A percentile compares a stretch with the other conserved stretches of the same genome.
These are phyloP conservation scores for Trichophyton simii DNA, from an alignment of 2,329 filamentous ascomycete species.

Conservation along the genomic window DNA sequence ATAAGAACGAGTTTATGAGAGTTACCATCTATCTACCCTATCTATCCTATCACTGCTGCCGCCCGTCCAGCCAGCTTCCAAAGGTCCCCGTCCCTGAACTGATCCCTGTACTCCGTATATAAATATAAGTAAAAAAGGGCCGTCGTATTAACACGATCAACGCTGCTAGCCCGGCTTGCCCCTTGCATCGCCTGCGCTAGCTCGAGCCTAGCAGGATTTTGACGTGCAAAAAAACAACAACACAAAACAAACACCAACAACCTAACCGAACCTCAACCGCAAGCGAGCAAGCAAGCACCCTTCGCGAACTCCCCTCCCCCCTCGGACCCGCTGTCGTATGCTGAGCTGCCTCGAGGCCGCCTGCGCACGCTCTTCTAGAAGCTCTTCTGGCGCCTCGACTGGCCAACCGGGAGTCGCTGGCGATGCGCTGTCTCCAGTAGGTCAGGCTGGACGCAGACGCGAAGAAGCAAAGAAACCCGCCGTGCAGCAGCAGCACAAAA, in stretches of 20 bases:
- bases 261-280: background rate
- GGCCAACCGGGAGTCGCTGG: background rate
- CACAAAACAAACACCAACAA: background rate
- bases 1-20: background rate
- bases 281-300: background rate
- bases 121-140: too few relatives aligned
- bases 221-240: background rate
- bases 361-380: background rate
- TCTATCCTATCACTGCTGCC: too few relatives aligned
- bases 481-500: background rate
- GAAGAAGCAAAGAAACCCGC: background rate
- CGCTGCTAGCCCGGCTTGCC: background rate
- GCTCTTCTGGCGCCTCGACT: background rate
- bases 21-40: background rate
- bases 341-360: background rate
- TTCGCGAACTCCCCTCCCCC: background rate
- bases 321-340: background rate
- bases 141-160: too few relatives aligned
- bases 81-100: background rate
- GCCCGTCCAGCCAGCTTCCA: background rate
- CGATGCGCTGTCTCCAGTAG: slow-evolving; percentile 2
- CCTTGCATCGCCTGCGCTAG: background rate
- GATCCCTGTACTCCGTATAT: background rate
- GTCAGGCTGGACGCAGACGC: background rate
- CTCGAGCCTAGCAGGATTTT: background rate